Evolutionary conservation across 106 monocot species (phyloP).

Genomic region (Allium sativum): DNA sequence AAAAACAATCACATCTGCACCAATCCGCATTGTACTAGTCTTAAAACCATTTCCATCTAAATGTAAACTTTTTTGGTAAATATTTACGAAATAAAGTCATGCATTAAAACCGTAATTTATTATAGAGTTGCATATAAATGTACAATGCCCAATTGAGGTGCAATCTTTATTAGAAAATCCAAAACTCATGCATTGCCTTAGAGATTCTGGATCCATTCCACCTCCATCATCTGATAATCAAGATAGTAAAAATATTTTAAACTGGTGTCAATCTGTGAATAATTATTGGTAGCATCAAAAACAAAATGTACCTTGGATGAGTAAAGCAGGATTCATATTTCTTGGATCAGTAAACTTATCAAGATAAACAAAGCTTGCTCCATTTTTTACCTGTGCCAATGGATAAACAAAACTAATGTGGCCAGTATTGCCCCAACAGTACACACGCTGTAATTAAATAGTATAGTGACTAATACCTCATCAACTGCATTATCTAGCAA

Average conservation of each 20-base stretch:
- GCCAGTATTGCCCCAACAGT: background rate
- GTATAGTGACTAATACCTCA: conserved; percentile 38
- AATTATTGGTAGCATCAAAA: background rate
- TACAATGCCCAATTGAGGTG: conserved; percentile 43
- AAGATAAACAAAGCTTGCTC: conserved; percentile 71
- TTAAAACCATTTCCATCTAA: conserved; percentile 97
- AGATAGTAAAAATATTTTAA: background rate
- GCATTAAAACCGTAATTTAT: too few species aligned
- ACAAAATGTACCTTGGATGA: conserved; percentile 55
- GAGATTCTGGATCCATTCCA: conserved; percentile 77
- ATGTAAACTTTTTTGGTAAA: background rate
- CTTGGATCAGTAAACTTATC: conserved; percentile 37
- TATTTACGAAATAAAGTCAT: too few species aligned
- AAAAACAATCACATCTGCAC: conserved; percentile 79
- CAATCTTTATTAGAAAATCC: conserved; percentile 80
- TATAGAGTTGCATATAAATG: background rate
- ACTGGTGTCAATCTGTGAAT: background rate
- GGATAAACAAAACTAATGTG: background rate
- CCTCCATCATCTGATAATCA: conserved; percentile 64
- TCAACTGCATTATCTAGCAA: conserved; percentile 89
- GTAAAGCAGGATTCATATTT: conserved; percentile 33
- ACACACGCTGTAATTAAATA: background rate
- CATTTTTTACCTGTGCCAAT: conserved; percentile 27
- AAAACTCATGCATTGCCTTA: conserved; percentile 83
- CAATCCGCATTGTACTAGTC: conserved; percentile 90